A percentile compares a stretch with the other conserved stretches of the same genome.
These are phyloP conservation scores for Capronia coronata DNA, from an alignment of 2,329 filamentous ascomycete genomes.

Conservation along the genomic window DNA sequence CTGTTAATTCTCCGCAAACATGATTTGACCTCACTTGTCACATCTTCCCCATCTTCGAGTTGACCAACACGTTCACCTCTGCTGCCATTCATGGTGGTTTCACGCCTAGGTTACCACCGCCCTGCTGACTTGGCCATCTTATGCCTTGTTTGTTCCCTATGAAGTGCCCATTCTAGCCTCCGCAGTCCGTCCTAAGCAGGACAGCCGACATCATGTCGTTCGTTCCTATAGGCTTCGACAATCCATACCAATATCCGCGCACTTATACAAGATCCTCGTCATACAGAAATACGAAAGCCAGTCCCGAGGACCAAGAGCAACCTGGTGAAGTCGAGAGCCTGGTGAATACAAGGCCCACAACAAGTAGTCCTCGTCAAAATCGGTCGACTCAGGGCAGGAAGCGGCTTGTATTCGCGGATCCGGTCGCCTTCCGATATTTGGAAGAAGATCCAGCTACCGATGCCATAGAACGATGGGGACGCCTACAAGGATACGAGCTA, in stretches of 20 bases:
- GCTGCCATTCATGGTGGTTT: too few relatives aligned
- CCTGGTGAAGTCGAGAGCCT: neutral
- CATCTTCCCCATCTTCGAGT: too few relatives aligned
- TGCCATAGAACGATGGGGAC: constrained; percentile 64
- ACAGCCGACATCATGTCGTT: constrained; percentile 7
- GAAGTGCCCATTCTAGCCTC: too few relatives aligned
- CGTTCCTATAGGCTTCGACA: constrained; percentile 2
- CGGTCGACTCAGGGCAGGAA: constrained; percentile 31
- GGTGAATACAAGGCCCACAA: constrained; percentile 14
- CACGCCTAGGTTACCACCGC: too few relatives aligned
- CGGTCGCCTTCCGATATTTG: constrained; percentile 65
- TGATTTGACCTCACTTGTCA: neutral
- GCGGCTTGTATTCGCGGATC: constrained; percentile 59
- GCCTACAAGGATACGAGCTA: constrained; percentile 77
- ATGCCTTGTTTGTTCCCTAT: too few relatives aligned
- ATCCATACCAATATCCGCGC: constrained; percentile 9
- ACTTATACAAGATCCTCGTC: constrained; percentile 10
- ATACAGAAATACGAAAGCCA: constrained; percentile 12
- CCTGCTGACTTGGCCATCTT: too few relatives aligned
- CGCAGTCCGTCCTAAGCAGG: neutral
- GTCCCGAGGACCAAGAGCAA: constrained; percentile 8
- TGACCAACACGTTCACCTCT: too few relatives aligned
- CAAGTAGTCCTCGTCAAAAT: constrained; percentile 22
- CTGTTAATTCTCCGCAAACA: constrained; percentile 1
- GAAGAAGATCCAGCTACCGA: constrained; percentile 74